phyloP scores from a whole-genome alignment of 1,284 basidiomycete genomes.

The Malassezia nana region DNA sequence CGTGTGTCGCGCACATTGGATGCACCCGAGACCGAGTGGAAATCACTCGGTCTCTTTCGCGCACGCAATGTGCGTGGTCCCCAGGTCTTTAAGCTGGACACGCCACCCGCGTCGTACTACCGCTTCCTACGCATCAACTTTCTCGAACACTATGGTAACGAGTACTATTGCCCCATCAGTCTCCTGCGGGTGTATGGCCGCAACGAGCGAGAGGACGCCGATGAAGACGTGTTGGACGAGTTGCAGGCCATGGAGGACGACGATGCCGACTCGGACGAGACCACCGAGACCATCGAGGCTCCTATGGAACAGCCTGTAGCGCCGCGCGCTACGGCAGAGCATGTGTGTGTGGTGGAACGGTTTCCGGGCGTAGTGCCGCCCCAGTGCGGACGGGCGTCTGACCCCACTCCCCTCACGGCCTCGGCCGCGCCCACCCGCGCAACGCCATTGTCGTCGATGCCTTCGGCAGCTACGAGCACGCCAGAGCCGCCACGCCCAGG shows the following conservation, averaged over 20 bases:
- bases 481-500: background rate
- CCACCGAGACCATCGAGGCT: background rate
- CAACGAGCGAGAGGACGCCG: slow-evolving; percentile 87
- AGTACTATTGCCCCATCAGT: slow-evolving; percentile 91
- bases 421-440: no score
- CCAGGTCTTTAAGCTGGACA: slow-evolving; percentile 57
- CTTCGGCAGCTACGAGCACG: background rate
- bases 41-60: slow-evolving; percentile 60
- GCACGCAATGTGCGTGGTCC: slow-evolving; percentile 85
- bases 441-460: background rate
- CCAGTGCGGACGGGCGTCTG: background rate
- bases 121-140: slow-evolving; percentile 92
- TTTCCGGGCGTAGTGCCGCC: background rate
- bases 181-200: slow-evolving; percentile 87
- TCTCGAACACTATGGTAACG: slow-evolving; percentile 80
- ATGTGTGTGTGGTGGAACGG: background rate
- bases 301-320: background rate
- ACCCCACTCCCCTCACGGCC: no score
- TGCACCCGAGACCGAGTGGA: slow-evolving; percentile 59
- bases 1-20: slow-evolving; percentile 69
- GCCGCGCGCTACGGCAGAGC: background rate
- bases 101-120: slow-evolving; percentile 30
- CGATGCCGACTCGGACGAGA: slow-evolving; percentile 7
- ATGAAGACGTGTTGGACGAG: slow-evolving; percentile 63
- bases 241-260: slow-evolving; percentile 38